These are phyloP conservation scores for Isoetes taiwanensis DNA, from an alignment of 75 land plant species.

Conservation along the genomic window DNA sequence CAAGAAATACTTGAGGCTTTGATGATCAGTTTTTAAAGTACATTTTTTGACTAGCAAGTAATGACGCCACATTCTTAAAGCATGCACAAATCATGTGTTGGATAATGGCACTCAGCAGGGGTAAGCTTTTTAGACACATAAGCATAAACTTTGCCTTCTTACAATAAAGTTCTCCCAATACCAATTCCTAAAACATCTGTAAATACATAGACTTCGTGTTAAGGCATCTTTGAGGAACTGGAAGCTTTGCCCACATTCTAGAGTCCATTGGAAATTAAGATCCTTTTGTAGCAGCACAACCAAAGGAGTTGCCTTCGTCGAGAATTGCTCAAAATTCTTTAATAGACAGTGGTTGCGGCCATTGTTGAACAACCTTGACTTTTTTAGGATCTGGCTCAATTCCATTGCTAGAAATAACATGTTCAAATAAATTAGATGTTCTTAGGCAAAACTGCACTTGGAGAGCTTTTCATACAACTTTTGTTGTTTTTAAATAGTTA, in stretches of 20 bases:
- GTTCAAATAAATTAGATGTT: not conserved
- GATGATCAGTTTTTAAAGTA: not conserved
- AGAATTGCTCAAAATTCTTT: no score
- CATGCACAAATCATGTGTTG: slow-evolving; percentile 1
- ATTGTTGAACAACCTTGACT: no score
- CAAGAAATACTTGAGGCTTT: slow-evolving; percentile 3
- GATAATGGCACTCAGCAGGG: no score
- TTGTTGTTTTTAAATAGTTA: no score
- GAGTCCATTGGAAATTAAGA: no score
- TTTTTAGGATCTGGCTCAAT: not conserved
- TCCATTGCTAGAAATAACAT: not conserved
- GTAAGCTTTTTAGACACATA: not conserved
- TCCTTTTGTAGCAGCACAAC: no score
- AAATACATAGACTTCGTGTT: no score
- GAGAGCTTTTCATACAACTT: not conserved
- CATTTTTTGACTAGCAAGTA: not conserved
- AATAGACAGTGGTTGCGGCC: no score
- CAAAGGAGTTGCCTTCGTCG: no score
- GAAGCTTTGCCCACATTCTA: not conserved
- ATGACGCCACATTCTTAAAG: not conserved
- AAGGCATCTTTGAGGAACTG: not conserved
- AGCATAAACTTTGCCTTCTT: not conserved
- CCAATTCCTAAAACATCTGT: no score
- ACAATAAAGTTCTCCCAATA: not conserved
- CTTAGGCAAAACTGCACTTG: not conserved